A percentile compares a stretch with the other conserved stretches of the same genome.
These are phyloP conservation scores for Pyrenochaeta sp. DNA, from an alignment of 2,329 filamentous ascomycete genomes.

Conservation along the genomic window DNA sequence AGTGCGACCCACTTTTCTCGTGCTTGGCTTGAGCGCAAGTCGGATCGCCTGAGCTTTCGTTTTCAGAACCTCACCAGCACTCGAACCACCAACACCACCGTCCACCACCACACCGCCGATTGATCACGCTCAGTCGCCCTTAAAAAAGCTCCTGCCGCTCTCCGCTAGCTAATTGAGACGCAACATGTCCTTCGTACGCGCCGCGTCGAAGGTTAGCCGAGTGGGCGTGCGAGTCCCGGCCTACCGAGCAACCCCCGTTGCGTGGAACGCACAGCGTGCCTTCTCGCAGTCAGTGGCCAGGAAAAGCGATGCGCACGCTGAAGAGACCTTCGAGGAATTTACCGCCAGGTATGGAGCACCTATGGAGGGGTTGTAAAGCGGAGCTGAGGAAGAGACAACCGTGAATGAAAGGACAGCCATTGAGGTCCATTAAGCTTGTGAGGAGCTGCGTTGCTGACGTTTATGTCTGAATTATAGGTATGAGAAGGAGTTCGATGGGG, in stretches of 20 bases:
- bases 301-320: constrained; percentile 70
- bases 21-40: constrained; percentile 30
- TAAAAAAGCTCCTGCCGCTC: constrained; percentile 28
- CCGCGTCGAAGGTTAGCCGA: constrained; percentile 46
- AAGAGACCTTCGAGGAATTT: constrained; percentile 99
- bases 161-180: constrained; percentile 35
- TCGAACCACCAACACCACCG: constrained; percentile 35
- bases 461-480: constrained; percentile 69
- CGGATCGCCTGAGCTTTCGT: constrained; percentile 33
- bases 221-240: constrained; percentile 44
- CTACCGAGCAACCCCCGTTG: constrained; percentile 44
- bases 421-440: constrained; percentile 32
- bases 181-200: constrained; percentile 50
- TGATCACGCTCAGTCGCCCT: constrained; percentile 30
- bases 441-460: constrained; percentile 37
- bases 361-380: constrained; percentile 23
- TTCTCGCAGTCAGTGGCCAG: constrained; percentile 62
- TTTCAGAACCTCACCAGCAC: constrained; percentile 32
- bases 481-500: constrained; percentile 97
- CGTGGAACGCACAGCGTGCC: constrained; percentile 45
- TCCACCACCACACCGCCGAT: constrained; percentile 31
- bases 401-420: constrained; percentile 32
- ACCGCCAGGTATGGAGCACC: constrained; percentile 79
- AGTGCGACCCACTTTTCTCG: constrained; percentile 25
- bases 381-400: constrained; percentile 23